Evolutionary conservation across 2,329 filamentous ascomycete species (phyloP).

Genomic region (Hypoxylon sp.): DNA sequence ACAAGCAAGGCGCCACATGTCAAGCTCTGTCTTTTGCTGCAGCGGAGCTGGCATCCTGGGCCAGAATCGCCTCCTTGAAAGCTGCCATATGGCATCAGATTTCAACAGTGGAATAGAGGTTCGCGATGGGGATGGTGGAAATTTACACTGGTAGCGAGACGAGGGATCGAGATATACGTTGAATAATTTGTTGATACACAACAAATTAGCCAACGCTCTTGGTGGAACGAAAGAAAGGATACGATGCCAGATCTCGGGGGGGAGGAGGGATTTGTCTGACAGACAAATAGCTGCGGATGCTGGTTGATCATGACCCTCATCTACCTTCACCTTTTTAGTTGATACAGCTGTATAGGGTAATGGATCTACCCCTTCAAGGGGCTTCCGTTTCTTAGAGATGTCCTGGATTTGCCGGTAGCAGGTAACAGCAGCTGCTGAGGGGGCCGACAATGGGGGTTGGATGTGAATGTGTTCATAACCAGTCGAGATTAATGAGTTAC

Average conservation of each 20-base stretch:
- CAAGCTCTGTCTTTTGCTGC: conserved; percentile 74
- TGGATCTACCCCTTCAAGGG: conserved; percentile 14
- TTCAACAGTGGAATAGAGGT: conserved; percentile 58
- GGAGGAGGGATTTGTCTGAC: conserved; percentile 51
- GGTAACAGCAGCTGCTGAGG: background rate
- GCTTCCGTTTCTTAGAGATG: conserved; percentile 44
- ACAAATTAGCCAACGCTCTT: conserved; percentile 73
- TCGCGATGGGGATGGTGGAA: conserved; percentile 54
- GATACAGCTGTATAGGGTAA: conserved; percentile 2
- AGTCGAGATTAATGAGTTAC: conserved; percentile 22
- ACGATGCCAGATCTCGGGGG: conserved; percentile 77
- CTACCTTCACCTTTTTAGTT: conserved; percentile 47
- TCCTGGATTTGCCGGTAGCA: conserved; percentile 8
- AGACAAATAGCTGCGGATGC: conserved; percentile 8
- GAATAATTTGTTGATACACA: conserved; percentile 78
- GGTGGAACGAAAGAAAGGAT: conserved; percentile 78
- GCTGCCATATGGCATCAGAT: conserved; percentile 79
- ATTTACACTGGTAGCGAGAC: conserved; percentile 53
- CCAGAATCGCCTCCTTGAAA: conserved; percentile 75
- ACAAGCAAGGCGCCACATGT: conserved; percentile 82
- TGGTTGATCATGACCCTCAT: conserved; percentile 15
- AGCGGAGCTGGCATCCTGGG: conserved; percentile 79
- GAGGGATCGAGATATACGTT: conserved; percentile 70
- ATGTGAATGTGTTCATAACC: conserved; percentile 21
- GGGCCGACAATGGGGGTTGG: conserved; percentile 12